Conservation (phyloP, 78 protist genomes). For the Polysphondylium violaceum region DNA sequence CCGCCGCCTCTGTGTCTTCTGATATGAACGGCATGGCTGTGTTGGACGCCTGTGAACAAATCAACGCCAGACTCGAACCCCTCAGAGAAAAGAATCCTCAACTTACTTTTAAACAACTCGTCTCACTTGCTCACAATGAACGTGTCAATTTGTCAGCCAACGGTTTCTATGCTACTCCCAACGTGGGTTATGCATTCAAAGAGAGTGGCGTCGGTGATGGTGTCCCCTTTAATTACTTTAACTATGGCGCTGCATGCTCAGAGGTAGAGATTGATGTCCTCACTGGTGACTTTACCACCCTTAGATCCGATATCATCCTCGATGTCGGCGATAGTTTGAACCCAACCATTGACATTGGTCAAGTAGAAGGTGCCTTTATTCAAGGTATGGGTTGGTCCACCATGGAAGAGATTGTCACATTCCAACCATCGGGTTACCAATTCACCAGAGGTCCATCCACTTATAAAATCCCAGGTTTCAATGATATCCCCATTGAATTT, state of each 20-base stretch:
- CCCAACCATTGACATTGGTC: conserved; percentile 96
- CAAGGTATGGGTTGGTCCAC: conserved; percentile 95
- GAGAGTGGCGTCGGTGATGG: conserved; percentile 77
- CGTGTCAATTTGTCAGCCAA: conserved; percentile 90
- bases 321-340: conserved; percentile 96
- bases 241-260: conserved; percentile 90
- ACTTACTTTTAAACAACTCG: conserved; percentile 56
- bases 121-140: conserved; percentile 80
- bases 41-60: conserved; percentile 91
- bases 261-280: conserved; percentile 92
- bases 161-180: conserved; percentile 93
- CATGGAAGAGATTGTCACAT: conserved; percentile 89
- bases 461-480: conserved; percentile 80
- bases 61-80: conserved; percentile 88
- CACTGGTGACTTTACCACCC: conserved; percentile 92
- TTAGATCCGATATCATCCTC: conserved; percentile 91
- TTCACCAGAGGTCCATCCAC: conserved; percentile 88
- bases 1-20: conserved; percentile 93
- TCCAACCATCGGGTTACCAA: conserved; percentile 58
- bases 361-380: conserved; percentile 94
- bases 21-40: conserved; percentile 98
- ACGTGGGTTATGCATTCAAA: conserved; percentile 72
- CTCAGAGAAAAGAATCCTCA: conserved; percentile 46
- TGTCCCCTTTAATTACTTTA: conserved; percentile 57
- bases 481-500: conserved; percentile 90